phyloP scores from a whole-genome alignment of 2,329 filamentous ascomycete genomes.

The Pseudogymnoascus pannorum region DNA sequence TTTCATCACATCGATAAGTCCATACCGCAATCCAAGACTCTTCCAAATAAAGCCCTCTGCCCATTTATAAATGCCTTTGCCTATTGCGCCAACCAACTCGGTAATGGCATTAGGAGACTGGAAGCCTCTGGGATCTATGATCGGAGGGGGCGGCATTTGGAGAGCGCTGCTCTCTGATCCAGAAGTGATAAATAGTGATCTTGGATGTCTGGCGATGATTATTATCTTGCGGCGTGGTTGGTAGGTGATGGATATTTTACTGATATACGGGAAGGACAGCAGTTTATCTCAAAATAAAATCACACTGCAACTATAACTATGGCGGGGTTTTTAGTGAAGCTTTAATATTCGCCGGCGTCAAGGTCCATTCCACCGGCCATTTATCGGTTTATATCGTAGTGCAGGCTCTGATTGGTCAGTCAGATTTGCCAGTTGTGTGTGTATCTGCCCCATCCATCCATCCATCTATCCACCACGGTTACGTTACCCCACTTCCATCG shows the following conservation, averaged over 20 bases:
- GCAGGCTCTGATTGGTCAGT: background rate
- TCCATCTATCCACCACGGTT: constrained; percentile 1
- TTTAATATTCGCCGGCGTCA: background rate
- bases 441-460: background rate
- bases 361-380: too few species aligned
- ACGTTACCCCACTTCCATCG: constrained; percentile 2
- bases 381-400: too few species aligned
- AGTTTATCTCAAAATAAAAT: background rate
- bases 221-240: background rate
- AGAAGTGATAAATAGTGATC: background rate
- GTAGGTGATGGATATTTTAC: background rate
- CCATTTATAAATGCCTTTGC: background rate
- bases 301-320: background rate
- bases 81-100: background rate
- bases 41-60: background rate
- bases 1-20: background rate
- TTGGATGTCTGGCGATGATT: background rate
- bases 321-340: background rate
- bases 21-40: background rate
- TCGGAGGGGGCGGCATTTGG: background rate
- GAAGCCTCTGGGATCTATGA: background rate
- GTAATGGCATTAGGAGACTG: background rate
- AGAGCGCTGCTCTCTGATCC: background rate
- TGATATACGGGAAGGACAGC: background rate
- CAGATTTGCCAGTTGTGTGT: background rate